Evolutionary conservation across 495 filamentous ascomycete species (phyloP).

Genomic region (Staphylotrichum tortipilum): DNA sequence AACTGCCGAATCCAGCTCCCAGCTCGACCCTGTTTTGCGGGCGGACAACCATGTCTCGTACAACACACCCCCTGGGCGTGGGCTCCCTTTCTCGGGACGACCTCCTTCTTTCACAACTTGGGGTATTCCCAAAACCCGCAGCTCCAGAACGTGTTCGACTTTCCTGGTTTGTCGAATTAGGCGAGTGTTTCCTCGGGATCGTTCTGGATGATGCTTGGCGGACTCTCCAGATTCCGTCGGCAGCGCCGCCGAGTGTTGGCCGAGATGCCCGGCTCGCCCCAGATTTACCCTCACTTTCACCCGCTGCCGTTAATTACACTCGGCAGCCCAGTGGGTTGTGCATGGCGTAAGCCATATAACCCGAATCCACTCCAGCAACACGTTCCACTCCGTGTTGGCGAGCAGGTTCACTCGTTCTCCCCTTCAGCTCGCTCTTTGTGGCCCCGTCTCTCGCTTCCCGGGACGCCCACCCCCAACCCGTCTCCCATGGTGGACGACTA

Average conservation of each 20-base stretch:
- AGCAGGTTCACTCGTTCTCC: neutral
- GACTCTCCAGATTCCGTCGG: neutral
- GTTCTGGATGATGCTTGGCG: neutral
- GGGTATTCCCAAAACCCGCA: no score
- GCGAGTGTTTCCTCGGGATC: neutral
- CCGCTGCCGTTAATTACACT: conserved; percentile 17
- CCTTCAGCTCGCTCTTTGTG: no score
- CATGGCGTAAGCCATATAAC: conserved; percentile 25
- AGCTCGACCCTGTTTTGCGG: no score
- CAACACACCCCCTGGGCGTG: no score
- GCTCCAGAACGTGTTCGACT: no score
- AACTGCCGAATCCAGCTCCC: no score
- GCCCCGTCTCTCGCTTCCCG: neutral
- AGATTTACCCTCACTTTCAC: conserved; percentile 27
- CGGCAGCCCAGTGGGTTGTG: conserved; percentile 5
- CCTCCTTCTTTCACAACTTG: no score
- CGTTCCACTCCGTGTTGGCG: conserved; percentile 8
- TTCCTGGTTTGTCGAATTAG: no score
- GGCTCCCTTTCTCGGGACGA: no score
- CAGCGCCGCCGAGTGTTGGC: neutral
- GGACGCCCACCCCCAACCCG: neutral
- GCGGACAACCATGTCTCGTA: no score
- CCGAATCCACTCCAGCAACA: conserved; percentile 12
- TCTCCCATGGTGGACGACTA: neutral
- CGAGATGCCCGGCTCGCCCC: conserved; percentile 5